Evolutionary conservation across 805 yeast genomes (phyloP), one percentile per base, ranked within the genome.

Genomic region (Metschnikowia henanensis): DNA sequence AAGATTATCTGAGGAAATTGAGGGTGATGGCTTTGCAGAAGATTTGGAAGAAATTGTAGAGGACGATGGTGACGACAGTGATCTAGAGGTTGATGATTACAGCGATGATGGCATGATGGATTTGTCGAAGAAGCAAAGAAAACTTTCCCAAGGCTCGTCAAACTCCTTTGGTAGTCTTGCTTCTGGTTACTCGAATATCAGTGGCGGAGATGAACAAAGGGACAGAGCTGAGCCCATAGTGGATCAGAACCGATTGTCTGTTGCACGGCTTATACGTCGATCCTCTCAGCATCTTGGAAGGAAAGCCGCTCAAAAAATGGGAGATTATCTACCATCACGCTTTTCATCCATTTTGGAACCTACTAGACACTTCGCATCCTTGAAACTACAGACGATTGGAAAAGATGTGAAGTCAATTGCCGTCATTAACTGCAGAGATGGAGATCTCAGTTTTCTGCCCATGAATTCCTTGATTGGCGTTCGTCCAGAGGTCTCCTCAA

Each of bases 261-360:
- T 87, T 10, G 94, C 88, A 0, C 65, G 95, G 45, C 74, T 87
- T 68, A 79, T 87, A 20, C 68, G 95, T 53, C 72, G 88, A 47
- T 84, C 92, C 2, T 86, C 94, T 0, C 95, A 87, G 55, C 80
- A 78, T 4, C 68, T 86, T 43, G 91, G 92, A 0, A 68, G 91
- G 37, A 80, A 79, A 50, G 94, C 94, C 1, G 96, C 96, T 0
- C 95, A 84, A 55, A 84, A 82, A 40, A 83, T 90, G 77, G 96
- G 95, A 0, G 87, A 87, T n/a, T 84, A 84, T 49, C 72, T 91
- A 18, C 97, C 97, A 2, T 73, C 82, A 10, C 80, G 86, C 41
- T 81, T 91, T 30, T 80, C 88, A 9, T 87, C 95, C 2, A 83
- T 91, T 45, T 68, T 91, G 55, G 97, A 91, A 58, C 95, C 97